Evolutionary conservation across 2,329 filamentous ascomycete species (phyloP).

Genomic region (Hirsutella minnesotensis): DNA sequence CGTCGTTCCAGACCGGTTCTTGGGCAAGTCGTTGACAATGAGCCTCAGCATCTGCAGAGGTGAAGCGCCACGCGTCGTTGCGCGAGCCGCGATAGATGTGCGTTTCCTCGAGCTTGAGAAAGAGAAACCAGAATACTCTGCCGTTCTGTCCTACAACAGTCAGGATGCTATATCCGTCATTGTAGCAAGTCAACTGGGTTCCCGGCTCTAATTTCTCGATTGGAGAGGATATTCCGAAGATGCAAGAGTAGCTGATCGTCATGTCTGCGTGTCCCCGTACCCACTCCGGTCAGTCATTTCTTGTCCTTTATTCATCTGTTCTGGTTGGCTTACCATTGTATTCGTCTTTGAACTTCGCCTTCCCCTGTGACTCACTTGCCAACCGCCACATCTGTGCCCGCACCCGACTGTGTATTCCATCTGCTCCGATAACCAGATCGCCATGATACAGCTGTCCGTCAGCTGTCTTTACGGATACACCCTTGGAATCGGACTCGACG

Average conservation of each 20-base stretch:
- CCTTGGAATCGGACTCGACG: constrained; percentile 4
- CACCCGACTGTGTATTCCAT: constrained; percentile 26
- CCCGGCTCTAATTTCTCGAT: constrained; percentile 6
- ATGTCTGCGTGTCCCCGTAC: constrained; percentile 1
- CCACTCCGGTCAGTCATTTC: no score
- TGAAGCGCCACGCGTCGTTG: neutral
- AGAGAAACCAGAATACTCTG: constrained; percentile 1
- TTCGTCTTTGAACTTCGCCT: neutral
- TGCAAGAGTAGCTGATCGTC: constrained; percentile 16
- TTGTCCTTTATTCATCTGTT: no score
- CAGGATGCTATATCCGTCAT: neutral
- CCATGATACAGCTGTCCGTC: constrained; percentile 12
- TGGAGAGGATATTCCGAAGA: constrained; percentile 22
- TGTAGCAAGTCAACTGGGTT: neutral
- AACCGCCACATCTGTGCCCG: constrained; percentile 16
- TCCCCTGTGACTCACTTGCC: constrained; percentile 1
- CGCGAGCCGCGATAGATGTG: neutral
- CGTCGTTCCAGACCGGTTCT: neutral
- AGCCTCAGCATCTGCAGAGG: neutral
- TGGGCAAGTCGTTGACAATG: neutral
- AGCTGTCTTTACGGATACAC: constrained; percentile 6
- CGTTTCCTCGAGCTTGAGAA: neutral
- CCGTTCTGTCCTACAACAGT: neutral
- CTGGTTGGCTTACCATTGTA: neutral
- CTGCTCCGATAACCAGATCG: constrained; percentile 23